These are phyloP conservation scores for Corylus heterophylla DNA, from an alignment of 306 rosid genomes.

Conservation along the genomic window DNA sequence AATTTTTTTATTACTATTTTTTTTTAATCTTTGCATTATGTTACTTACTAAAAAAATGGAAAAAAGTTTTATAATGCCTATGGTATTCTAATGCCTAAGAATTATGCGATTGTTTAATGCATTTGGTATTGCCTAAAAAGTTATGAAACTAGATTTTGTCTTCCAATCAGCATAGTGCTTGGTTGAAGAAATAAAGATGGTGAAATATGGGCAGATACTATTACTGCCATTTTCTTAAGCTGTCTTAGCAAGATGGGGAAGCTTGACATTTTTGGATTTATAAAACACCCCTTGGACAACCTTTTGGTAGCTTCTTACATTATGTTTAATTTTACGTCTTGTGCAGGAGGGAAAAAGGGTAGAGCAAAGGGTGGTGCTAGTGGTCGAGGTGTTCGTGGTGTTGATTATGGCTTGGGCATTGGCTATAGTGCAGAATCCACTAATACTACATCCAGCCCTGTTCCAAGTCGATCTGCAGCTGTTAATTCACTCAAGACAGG, in stretches of 20 bases:
- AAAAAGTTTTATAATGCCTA: not conserved
- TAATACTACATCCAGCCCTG: constrained; percentile 45
- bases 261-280: not conserved
- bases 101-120: not conserved
- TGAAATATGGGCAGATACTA: not conserved
- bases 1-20: not conserved
- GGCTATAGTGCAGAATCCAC: constrained; percentile 74
- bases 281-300: not conserved
- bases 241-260: constrained; percentile 1
- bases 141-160: constrained; percentile 4
- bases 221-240: not conserved
- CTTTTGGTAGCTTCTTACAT: constrained; percentile 5
- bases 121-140: not conserved
- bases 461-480: constrained; percentile 67
- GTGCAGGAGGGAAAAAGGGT: constrained; percentile 83
- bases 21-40: constrained; percentile 7
- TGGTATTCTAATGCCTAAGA: not conserved
- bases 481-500: constrained; percentile 86
- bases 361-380: constrained; percentile 66
- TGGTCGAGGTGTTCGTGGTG: constrained; percentile 94
- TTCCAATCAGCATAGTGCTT: not conserved
- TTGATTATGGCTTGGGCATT: constrained; percentile 93
- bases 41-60: not conserved
- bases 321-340: constrained; percentile 13
- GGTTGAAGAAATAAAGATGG: not conserved